Evolutionary conservation across 805 yeast genomes (phyloP).

Genomic region (Phaffomyces opuntiae): DNA sequence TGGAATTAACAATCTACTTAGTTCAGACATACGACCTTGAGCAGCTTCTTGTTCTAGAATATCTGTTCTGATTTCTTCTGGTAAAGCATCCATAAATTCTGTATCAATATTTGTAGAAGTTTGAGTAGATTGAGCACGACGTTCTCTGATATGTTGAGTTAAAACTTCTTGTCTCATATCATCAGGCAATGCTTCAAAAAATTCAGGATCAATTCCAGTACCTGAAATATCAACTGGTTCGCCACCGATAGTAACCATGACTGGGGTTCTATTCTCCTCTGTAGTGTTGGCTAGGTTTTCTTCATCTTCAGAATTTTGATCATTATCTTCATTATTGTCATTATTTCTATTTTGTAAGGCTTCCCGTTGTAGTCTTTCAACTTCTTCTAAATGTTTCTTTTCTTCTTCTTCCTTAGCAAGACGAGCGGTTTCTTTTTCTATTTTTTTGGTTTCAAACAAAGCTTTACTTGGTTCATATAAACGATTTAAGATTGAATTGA

Average conservation of each 20-base stretch:
- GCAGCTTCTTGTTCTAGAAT: constrained; percentile 49
- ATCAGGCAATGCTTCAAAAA: constrained; percentile 83
- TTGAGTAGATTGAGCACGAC: constrained; percentile 50
- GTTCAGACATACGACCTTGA: neutral
- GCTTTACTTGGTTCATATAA: constrained; percentile 43
- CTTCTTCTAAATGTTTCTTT: constrained; percentile 18
- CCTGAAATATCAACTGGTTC: constrained; percentile 79
- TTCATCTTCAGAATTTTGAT: constrained; percentile 12
- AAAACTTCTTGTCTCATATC: constrained; percentile 90
- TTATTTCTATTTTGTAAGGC: neutral
- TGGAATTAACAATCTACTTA: neutral
- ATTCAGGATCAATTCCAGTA: constrained; percentile 88
- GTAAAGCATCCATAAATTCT: constrained; percentile 74
- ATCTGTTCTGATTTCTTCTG: constrained; percentile 56
- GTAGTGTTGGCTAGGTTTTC: neutral
- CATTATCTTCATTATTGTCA: neutral
- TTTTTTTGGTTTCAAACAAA: constrained; percentile 18
- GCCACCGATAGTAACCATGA: constrained; percentile 69
- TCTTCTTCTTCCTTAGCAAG: constrained; percentile 23
- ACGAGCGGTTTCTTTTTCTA: constrained; percentile 22
- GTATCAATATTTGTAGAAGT: constrained; percentile 64
- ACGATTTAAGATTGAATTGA: constrained; percentile 38
- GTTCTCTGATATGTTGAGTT: constrained; percentile 73
- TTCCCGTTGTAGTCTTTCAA: constrained; percentile 10
- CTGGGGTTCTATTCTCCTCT: constrained; percentile 34